Evolutionary conservation across 2,329 filamentous ascomycete genomes (phyloP), one percentile per base, ranked within the genome.

Genomic region (Akanthomyces lecanii): DNA sequence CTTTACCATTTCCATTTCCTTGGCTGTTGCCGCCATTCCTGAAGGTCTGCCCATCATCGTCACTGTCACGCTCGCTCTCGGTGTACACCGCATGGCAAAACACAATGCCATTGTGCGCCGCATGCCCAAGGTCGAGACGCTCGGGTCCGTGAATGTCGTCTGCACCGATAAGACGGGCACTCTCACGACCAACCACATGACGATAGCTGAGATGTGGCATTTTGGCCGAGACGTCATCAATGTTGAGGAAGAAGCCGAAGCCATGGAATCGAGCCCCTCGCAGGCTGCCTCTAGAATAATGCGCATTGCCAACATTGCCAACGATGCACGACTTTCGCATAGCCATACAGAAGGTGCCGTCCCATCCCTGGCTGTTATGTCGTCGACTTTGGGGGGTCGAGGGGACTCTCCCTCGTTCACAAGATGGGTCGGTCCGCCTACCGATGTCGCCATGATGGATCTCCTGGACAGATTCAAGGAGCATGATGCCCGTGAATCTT

Each of bases 141-240:
- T 99, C 5, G 96, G 96, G 10, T 97, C 93, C n/a, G 95, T 99
- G 64, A 99, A 98, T 71, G 93, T 99, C n/a, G 92, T 99, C 7
- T 99, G 96, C 79, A 97, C 92, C 68, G 95, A 99, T 80, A 99
- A 99, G 79, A 99, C 63, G 4, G 88, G 94, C 38, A 99, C 95
- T 1, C 79, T 99, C 65, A 99, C 95, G 0, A 92, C 93, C 73
- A 99, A 98, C 73, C 95, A 99, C 73, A 98, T 99, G 95, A 96
- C 95, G 0, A 92, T 92, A 0, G 93, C 92, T 18, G 96, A 95
- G 72, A 88, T 99, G 81, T 99, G 95, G 95, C 91, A 94, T 73
- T 96, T 96, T 74, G 91, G 92, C 67, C 83, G 85, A 21, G 75
- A 79, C 21, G 76, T 81, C 10, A 70, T 86, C 23, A 78, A 85